Evolutionary conservation across 1,139 yeast species (phyloP).

Genomic region (Yamadazyma oceani): DNA sequence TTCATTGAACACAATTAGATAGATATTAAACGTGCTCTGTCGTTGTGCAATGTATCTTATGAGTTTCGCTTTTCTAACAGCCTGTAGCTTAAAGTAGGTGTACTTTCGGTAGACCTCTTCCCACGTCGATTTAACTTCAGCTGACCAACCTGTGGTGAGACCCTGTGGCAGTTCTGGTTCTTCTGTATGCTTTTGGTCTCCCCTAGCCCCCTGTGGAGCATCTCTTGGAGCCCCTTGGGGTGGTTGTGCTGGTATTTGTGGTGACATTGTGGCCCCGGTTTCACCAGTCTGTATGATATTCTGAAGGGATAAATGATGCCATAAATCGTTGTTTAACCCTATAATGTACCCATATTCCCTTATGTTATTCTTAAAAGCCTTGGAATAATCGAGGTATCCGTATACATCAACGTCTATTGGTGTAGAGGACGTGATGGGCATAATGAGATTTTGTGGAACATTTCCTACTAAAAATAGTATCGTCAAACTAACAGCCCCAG

Average conservation of each 20-base stretch:
- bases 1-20: conserved; percentile 6
- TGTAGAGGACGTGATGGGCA: neutral
- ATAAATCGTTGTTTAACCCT: neutral
- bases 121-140: no score
- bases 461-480: conserved; percentile 8
- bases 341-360: conserved; percentile 10
- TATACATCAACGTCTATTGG: conserved; percentile 4
- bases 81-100: neutral
- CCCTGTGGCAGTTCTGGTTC: no score
- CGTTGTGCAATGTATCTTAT: conserved; percentile 12
- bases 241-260: no score
- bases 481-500: conserved; percentile 7
- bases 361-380: conserved; percentile 9
- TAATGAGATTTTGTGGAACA: conserved; percentile 10
- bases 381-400: conserved; percentile 10
- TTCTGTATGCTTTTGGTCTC: no score
- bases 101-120: neutral
- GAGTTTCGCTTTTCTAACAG: conserved; percentile 7
- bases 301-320: neutral
- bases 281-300: no score
- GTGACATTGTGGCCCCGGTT: no score
- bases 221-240: no score
- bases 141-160: no score
- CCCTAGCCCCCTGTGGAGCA: no score
- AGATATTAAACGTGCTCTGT: conserved; percentile 8